phyloP scores from a whole-genome alignment of 2,329 filamentous ascomycete genomes.

The Pyrenophora teres region DNA sequence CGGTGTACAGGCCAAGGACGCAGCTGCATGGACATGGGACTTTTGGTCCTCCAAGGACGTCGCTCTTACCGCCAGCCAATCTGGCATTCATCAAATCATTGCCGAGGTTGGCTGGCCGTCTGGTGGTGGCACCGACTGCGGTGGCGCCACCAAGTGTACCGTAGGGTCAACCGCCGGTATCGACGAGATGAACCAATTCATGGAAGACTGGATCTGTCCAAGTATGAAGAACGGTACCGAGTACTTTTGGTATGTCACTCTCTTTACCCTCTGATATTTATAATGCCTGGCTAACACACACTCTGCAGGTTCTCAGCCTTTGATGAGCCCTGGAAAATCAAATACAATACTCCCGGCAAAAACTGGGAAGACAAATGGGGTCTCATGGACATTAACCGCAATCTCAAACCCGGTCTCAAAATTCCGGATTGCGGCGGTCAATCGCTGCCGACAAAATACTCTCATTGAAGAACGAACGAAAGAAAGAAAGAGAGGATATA shows the following conservation, averaged over 20 bases:
- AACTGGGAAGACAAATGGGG: conserved; percentile 98
- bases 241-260: conserved; percentile 77
- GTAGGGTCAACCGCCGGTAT: conserved; percentile 78
- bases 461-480: conserved; percentile 1
- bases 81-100: conserved; percentile 71
- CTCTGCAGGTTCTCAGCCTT: conserved; percentile 79
- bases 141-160: conserved; percentile 60
- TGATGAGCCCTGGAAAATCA: conserved; percentile 92
- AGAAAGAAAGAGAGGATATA: neutral
- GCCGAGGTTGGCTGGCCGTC: conserved; percentile 92
- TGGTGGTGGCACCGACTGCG: conserved; percentile 79
- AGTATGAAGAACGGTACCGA: conserved; percentile 81
- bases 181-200: conserved; percentile 80
- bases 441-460: conserved; percentile 44
- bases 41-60: conserved; percentile 80
- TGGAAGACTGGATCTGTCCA: conserved; percentile 83
- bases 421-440: conserved; percentile 87
- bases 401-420: conserved; percentile 79
- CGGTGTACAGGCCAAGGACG: conserved; percentile 69
- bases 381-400: conserved; percentile 81
- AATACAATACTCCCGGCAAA: conserved; percentile 67
- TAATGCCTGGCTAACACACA: conserved; percentile 6
- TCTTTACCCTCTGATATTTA: neutral
- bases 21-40: conserved; percentile 77
- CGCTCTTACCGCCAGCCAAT: conserved; percentile 59